Base-by-base conservation (phyloP, 176 grass and related monocot genomes). In the Musa acuminata region DNA sequence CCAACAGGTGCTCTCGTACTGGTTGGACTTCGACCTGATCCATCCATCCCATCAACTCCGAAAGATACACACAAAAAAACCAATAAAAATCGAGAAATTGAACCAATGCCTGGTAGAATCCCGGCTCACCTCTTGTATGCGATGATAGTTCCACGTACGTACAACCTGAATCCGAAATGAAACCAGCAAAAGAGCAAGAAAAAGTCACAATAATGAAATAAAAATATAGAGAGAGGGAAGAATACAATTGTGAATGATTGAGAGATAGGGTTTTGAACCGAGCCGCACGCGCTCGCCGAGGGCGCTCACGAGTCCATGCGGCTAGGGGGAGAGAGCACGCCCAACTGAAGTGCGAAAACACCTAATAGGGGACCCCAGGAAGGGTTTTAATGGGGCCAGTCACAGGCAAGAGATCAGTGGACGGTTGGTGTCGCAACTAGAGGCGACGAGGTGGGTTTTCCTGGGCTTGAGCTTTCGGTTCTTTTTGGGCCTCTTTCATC, bases 1-100 rank as follows among this genome's bases (percentile, higher is more conserved):
- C 27, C 72, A 75, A 26, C 14, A 75, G 25, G 72, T 59, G 25
- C 59, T 75, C 72, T 75, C 72, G n/a, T 49, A 60, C 54, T 75
- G 72, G 25, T 60, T 75, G 25, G 72, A 60, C 53, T 75, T 75
- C 72, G 72, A 75, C 51, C 72, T 75, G 67, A 0, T 21, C 9
- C 35, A 70, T n/a, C 27, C 17, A 70, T 35, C 25, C 43, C 9
- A 21, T 49, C 67, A 69, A 69, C 8, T n/a, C 3, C 19, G 11
- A n/a, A 8, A 9, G 3, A 68, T 17, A 17, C 14, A 50, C n/a
- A 70, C 9, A 67, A 13, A 14, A 54, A 53, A 21, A 9, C 21
- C 16, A 49, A 22, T 11, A 64, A 64, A 22, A 10, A 65, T 65
- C 63, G 23, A 16, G 43, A 11, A 43, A 49, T 16, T 49, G 11